Evolutionary conservation across 768 basidiomycete genomes (phyloP).

Genomic region (Auricularia auricula-judae): DNA sequence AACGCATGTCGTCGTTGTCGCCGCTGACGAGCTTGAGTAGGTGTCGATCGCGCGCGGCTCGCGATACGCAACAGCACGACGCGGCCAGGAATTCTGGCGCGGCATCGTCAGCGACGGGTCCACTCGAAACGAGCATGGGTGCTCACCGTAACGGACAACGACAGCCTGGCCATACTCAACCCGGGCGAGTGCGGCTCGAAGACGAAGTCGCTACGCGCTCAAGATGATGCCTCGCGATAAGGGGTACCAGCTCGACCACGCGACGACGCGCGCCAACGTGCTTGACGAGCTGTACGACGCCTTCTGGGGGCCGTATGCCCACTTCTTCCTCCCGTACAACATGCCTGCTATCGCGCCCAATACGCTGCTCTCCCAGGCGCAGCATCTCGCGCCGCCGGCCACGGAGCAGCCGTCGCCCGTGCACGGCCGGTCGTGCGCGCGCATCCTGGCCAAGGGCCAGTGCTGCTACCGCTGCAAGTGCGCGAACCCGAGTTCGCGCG

Average conservation of each 20-base stretch:
- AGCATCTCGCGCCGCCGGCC: conserved; percentile 48
- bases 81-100: no score
- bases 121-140: no score
- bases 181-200: background rate
- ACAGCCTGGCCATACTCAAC: no score
- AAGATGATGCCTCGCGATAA: conserved; percentile 5
- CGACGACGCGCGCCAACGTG: conserved; percentile 49
- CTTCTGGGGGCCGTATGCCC: conserved; percentile 68
- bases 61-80: no score
- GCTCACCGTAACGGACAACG: no score
- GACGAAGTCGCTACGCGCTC: background rate
- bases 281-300: conserved; percentile 69
- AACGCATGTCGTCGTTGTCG: no score
- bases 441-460: conserved; percentile 85
- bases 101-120: no score
- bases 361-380: conserved; percentile 60
- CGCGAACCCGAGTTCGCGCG: no score
- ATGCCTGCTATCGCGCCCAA: conserved; percentile 41
- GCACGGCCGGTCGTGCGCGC: conserved; percentile 61
- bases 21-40: no score
- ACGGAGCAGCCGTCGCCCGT: conserved; percentile 42
- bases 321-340: conserved; percentile 62
- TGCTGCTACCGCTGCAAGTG: conserved; percentile 91
- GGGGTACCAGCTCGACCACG: conserved; percentile 2
- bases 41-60: no score